Evolutionary conservation across 805 yeast genomes (phyloP).

Genomic region (Pichia membranifaciens): DNA sequence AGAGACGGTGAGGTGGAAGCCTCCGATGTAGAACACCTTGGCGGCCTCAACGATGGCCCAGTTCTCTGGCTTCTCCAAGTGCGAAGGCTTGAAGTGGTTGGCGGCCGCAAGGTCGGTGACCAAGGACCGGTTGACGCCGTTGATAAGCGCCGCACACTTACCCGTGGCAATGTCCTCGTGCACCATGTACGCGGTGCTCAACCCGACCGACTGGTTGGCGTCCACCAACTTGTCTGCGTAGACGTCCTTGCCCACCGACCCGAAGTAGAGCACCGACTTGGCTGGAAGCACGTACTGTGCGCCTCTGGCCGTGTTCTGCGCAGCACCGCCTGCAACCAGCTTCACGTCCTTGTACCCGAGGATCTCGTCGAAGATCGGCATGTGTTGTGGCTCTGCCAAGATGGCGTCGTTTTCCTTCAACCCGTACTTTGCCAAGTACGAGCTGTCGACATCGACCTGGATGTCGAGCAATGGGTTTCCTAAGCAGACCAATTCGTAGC

Average conservation of each 20-base stretch:
- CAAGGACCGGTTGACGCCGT: slow-evolving; percentile 80
- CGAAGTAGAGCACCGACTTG: slow-evolving; percentile 84
- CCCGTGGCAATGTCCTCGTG: slow-evolving; percentile 81
- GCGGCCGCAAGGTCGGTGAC: slow-evolving; percentile 98
- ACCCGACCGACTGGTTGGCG: slow-evolving; percentile 88
- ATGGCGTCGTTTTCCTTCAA: slow-evolving; percentile 93
- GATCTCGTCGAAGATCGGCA: slow-evolving; percentile 81
- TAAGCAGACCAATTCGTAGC: slow-evolving; percentile 70
- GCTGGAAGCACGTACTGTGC: slow-evolving; percentile 88
- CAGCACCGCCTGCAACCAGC: slow-evolving; percentile 97
- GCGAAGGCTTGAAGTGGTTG: slow-evolving; percentile 87
- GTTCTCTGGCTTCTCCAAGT: slow-evolving; percentile 82
- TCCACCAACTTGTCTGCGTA: slow-evolving; percentile 72
- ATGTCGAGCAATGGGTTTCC: slow-evolving; percentile 87
- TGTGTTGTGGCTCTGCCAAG: slow-evolving; percentile 71
- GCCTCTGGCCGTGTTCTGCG: slow-evolving; percentile 98
- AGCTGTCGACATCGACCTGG: slow-evolving; percentile 67
- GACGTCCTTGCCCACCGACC: slow-evolving; percentile 91
- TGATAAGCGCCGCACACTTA: slow-evolving; percentile 93
- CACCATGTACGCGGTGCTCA: slow-evolving; percentile 77
- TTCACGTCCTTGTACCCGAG: slow-evolving; percentile 54
- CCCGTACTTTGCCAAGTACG: slow-evolving; percentile 70
- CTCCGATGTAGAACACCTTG: slow-evolving; percentile 86
- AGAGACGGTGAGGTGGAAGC: slow-evolving; percentile 98
- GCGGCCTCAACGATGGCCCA: slow-evolving; percentile 83